Conservation (phyloP, 371 early-diverging fungal species). For the Entomophthora muscae region DNA sequence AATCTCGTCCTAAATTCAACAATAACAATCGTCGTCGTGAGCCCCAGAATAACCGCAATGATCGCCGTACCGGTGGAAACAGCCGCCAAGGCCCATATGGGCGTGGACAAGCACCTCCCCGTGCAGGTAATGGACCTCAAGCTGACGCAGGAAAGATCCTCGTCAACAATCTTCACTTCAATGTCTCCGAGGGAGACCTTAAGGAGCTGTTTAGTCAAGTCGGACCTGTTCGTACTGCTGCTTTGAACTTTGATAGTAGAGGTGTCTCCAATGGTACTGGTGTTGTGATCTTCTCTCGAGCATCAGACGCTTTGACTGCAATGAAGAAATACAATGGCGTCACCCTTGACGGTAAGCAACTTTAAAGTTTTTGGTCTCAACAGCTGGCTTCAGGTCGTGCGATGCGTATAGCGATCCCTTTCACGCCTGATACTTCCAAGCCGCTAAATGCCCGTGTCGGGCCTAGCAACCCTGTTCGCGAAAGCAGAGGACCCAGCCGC, state of each 20-base stretch:
- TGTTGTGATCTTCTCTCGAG: slow-evolving; percentile 34
- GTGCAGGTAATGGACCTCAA: slow-evolving; percentile 7
- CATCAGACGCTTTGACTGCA: slow-evolving; percentile 34
- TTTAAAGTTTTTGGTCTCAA: neutral
- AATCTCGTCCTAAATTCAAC: slow-evolving; percentile 23
- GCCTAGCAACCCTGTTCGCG: neutral
- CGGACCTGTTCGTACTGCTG: slow-evolving; percentile 44
- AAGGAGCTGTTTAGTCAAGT: slow-evolving; percentile 24
- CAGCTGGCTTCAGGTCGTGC: slow-evolving; percentile 19
- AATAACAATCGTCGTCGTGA: slow-evolving; percentile 23
- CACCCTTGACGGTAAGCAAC: slow-evolving; percentile 35
- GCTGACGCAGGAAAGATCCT: slow-evolving; percentile 32
- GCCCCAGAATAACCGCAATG: neutral
- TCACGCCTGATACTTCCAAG: slow-evolving; percentile 18
- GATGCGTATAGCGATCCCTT: slow-evolving; percentile 51
- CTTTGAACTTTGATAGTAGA: slow-evolving; percentile 40
- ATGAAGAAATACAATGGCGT: slow-evolving; percentile 44
- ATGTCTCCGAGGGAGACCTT: slow-evolving; percentile 47
- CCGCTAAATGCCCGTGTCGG: neutral
- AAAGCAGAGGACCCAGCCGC: neutral
- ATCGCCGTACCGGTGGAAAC: slow-evolving; percentile 5
- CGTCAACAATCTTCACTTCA: slow-evolving; percentile 50
- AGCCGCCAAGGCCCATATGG: slow-evolving; percentile 8
- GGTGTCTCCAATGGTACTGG: slow-evolving; percentile 57
- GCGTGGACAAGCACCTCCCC: neutral